phyloP scores from a whole-genome alignment of 2,329 filamentous ascomycete species.

The Colletotrichum sidae region DNA sequence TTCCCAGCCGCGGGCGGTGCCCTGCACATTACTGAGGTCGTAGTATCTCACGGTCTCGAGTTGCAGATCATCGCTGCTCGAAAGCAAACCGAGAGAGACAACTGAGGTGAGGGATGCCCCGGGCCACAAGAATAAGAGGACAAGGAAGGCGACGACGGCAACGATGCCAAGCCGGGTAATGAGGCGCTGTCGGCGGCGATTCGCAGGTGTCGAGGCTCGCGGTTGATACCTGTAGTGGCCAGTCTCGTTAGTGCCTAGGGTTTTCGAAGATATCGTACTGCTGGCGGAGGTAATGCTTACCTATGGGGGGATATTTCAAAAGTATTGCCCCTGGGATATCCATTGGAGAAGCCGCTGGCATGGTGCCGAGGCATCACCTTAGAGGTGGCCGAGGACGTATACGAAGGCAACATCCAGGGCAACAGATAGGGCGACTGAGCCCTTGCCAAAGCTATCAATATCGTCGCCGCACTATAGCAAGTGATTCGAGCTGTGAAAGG shows the following conservation, averaged over 20 bases:
- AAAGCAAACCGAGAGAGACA: slow-evolving; percentile 77
- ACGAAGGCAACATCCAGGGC: slow-evolving; percentile 67
- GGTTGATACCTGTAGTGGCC: slow-evolving; percentile 81
- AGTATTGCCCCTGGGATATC: slow-evolving; percentile 80
- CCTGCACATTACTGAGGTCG: slow-evolving; percentile 90
- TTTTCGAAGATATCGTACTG: no score
- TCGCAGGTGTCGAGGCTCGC: slow-evolving; percentile 76
- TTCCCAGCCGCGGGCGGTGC: slow-evolving; percentile 94
- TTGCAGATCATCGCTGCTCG: slow-evolving; percentile 76
- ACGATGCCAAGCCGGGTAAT: slow-evolving; percentile 73
- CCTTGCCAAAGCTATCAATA: background rate
- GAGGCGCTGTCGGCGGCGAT: slow-evolving; percentile 79
- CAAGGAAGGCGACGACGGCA: slow-evolving; percentile 67
- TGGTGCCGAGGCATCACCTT: slow-evolving; percentile 91
- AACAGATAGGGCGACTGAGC: slow-evolving; percentile 20
- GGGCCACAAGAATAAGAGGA: slow-evolving; percentile 83
- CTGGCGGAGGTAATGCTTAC: slow-evolving; percentile 59
- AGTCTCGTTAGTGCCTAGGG: no score
- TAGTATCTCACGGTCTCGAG: slow-evolving; percentile 98
- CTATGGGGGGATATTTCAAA: slow-evolving; percentile 92
- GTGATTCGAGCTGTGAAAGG: no score
- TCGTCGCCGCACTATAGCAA: no score
- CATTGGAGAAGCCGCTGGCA: slow-evolving; percentile 80
- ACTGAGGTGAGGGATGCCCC: slow-evolving; percentile 70
- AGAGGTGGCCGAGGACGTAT: slow-evolving; percentile 61